Conservation (phyloP, 164 flowering plant species). For the Berberis thunbergii region DNA sequence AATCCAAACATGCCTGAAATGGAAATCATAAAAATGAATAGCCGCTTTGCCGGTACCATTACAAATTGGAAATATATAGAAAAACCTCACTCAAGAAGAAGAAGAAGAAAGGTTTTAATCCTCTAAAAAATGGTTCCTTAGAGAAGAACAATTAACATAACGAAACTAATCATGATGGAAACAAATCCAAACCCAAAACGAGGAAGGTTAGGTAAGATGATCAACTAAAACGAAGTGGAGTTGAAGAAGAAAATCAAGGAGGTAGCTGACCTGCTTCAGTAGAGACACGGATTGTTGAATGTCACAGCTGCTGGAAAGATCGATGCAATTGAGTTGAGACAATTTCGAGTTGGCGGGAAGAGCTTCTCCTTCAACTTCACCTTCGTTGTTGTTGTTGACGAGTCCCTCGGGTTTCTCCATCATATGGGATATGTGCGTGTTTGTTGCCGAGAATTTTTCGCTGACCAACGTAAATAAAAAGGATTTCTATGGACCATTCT, state of each 20-base stretch:
- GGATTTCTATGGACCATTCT: no score
- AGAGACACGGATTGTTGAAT: constrained; percentile 43
- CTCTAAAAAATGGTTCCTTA: no score
- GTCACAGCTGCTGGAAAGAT: constrained; percentile 54
- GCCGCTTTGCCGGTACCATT: no score
- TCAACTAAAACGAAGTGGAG: no score
- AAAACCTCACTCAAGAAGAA: no score
- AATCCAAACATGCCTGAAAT: constrained; percentile 78
- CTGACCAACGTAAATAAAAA: no score
- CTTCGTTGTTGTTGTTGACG: not conserved
- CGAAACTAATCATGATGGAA: not conserved
- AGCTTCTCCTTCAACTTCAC: not conserved
- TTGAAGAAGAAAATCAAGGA: not conserved
- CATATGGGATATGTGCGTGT: no score
- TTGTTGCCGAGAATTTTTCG: no score
- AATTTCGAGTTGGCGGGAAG: constrained; percentile 16
- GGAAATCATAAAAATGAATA: not conserved
- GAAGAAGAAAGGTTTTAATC: no score
- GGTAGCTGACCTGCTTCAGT: constrained; percentile 55
- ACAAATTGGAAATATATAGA: no score
- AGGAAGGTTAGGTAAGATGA: not conserved
- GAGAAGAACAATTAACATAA: not conserved
- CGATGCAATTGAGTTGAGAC: constrained; percentile 62
- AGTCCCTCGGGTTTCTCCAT: no score
- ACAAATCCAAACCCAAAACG: not conserved